These are phyloP conservation scores for Russula virescens DNA, from an alignment of 768 basidiomycete species.

Conservation along the genomic window DNA sequence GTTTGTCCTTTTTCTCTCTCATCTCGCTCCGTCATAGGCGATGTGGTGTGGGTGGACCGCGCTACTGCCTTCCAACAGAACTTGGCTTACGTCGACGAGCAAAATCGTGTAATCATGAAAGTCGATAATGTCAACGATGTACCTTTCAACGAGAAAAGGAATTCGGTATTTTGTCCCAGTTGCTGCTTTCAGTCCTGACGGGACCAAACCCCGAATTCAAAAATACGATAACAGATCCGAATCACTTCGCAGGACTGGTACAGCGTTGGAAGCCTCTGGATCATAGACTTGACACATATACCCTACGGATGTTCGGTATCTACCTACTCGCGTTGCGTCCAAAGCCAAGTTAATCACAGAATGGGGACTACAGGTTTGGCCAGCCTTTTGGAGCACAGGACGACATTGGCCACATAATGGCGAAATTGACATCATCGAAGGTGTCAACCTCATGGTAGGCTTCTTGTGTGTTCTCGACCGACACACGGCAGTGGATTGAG, in stretches of 20 bases:
- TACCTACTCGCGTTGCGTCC: background rate
- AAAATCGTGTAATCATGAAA: conserved; percentile 61
- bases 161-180: conserved; percentile 42
- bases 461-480: background rate
- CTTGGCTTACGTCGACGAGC: conserved; percentile 54
- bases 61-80: conserved; percentile 41
- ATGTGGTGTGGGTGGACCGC: conserved; percentile 54
- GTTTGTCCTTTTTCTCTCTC: background rate
- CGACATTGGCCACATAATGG: conserved; percentile 41
- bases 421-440: conserved; percentile 41
- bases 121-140: conserved; percentile 68
- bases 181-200: background rate
- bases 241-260: conserved; percentile 41
- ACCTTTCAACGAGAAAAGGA: conserved; percentile 44
- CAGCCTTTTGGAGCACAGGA: conserved; percentile 33
- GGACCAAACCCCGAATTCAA: background rate
- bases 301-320: conserved; percentile 54
- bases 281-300: conserved; percentile 42
- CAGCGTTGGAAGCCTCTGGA: conserved; percentile 41
- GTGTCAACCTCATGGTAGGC: conserved; percentile 41
- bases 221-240: conserved; percentile 35
- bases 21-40: conserved; percentile 37
- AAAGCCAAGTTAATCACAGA: background rate
- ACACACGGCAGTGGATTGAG: conserved; percentile 1
- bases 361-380: conserved; percentile 36